Conservation (phyloP, 108 stramenopile species). For the Nannochloropsis oceanica region DNA sequence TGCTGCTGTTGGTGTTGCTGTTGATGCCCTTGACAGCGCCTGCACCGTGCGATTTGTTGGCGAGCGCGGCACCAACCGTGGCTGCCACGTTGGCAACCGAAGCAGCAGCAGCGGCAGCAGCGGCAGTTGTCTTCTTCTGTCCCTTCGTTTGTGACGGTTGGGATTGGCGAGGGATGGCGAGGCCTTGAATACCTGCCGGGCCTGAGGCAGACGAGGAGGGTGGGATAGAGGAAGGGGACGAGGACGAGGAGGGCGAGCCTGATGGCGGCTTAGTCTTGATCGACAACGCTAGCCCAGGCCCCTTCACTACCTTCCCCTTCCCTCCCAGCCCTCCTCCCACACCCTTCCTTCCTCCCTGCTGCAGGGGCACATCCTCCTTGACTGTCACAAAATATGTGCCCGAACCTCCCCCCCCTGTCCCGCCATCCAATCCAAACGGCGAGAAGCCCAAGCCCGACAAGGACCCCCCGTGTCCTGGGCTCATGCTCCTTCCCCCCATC, state of each 20-base stretch:
- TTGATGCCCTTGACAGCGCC: too few relatives aligned
- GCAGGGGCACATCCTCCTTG: neutral
- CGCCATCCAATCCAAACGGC: neutral
- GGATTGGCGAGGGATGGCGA: neutral
- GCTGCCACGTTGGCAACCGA: neutral
- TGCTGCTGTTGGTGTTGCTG: too few relatives aligned
- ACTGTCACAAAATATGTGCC: neutral
- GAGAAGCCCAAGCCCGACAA: neutral
- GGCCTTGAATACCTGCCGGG: neutral
- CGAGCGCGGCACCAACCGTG: neutral
- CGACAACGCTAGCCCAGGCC: neutral
- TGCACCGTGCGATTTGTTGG: neutral
- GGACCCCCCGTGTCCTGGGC: neutral
- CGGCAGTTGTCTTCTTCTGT: too few relatives aligned
- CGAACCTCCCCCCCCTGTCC: neutral
- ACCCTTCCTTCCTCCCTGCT: neutral
- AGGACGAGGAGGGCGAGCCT: neutral
- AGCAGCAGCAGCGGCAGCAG: too few relatives aligned
- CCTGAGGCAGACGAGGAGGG: too few relatives aligned
- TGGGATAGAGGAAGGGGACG: neutral
- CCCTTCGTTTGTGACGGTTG: too few relatives aligned
- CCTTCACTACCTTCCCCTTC: neutral
- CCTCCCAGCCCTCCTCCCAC: neutral
- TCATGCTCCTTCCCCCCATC: neutral
- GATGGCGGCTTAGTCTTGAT: neutral